Evolutionary conservation across 352 stramenopile genomes (phyloP).

Genomic region (Globisporangium apiculatum): DNA sequence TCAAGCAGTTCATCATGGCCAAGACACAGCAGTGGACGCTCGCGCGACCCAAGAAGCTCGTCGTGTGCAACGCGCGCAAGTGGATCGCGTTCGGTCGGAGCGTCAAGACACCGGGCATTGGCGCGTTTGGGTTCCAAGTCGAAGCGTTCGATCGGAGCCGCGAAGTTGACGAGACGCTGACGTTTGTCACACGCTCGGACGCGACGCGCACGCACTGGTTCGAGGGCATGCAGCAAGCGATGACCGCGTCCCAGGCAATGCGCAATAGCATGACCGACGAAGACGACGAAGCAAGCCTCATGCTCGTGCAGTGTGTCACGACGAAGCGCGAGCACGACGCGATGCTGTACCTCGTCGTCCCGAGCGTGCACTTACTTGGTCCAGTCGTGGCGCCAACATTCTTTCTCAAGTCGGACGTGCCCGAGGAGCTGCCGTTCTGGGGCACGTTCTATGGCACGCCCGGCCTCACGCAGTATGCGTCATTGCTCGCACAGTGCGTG

Average conservation of each 20-base stretch:
- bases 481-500: conserved; percentile 58
- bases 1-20: conserved; percentile 60
- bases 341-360: conserved; percentile 44
- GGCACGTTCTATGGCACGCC: conserved; percentile 57
- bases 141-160: conserved; percentile 68
- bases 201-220: conserved; percentile 50
- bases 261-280: conserved; percentile 51
- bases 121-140: conserved; percentile 73
- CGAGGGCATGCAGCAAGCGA: conserved; percentile 44
- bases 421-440: conserved; percentile 77
- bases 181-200: conserved; percentile 64
- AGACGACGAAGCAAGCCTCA: conserved; percentile 53
- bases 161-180: conserved; percentile 69
- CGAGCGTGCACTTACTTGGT: conserved; percentile 49
- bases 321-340: conserved; percentile 32
- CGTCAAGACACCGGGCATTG: conserved; percentile 55
- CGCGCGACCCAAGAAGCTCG: conserved; percentile 42
- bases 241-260: conserved; percentile 32
- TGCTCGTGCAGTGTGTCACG: conserved; percentile 52
- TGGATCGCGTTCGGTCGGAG: conserved; percentile 73
- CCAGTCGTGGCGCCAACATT: conserved; percentile 58
- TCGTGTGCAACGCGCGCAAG: conserved; percentile 65
- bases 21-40: conserved; percentile 51
- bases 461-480: conserved; percentile 64
- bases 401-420: conserved; percentile 70